Evolutionary conservation across 2,329 filamentous ascomycete genomes (phyloP), one percentile per base, ranked within the genome.

Genomic region (Nemania diffusa): DNA sequence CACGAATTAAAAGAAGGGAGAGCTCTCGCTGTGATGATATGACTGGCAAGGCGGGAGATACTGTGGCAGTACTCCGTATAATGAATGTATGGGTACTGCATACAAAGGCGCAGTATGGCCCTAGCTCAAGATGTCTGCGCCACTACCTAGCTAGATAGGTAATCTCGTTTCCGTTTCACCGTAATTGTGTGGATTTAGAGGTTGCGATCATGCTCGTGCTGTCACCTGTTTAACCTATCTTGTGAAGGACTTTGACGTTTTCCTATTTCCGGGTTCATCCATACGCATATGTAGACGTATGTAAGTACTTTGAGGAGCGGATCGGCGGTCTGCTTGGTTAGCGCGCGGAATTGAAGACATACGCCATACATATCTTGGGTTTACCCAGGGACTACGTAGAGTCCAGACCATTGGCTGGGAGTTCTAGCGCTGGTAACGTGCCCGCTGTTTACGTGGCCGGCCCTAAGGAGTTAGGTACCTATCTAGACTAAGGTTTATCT

Each of bases 141-240:
- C 34, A 57, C 34, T 6, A 20, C 5, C 11, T 27, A 20, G n/a
- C 22, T n/a, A 55, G 42, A 29, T 52, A 20, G 42, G 29, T 58
- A 55, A 62, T 62, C 53, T 62, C 53, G 53, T 57, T 58, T 37
- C 32, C 20, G 57, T 46, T 57, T 62, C 59, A 57, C 22, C 22
- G 26, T 22, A 15, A 50, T 56, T 62, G 13, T 29, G 34, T 37
- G 20, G 24, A 48, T 48, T 56, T 48, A 24, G 26, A 44, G 15
- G 29, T 56, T 48, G 17, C 46, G 13, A 13, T 20, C n/a, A 22
- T 32, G 22, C 51, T 55, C 29, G 51, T 27, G n/a, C n/a, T n/a
- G n/a, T n/a, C n/a, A n/a, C n/a, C n/a, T n/a, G n/a, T n/a, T n/a
- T 8, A 44, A 20, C 15, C 32, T 24, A 32, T 32, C n/a, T 52